Conservation (phyloP, 768 basidiomycete genomes). For the Naganishia onofrii region DNA sequence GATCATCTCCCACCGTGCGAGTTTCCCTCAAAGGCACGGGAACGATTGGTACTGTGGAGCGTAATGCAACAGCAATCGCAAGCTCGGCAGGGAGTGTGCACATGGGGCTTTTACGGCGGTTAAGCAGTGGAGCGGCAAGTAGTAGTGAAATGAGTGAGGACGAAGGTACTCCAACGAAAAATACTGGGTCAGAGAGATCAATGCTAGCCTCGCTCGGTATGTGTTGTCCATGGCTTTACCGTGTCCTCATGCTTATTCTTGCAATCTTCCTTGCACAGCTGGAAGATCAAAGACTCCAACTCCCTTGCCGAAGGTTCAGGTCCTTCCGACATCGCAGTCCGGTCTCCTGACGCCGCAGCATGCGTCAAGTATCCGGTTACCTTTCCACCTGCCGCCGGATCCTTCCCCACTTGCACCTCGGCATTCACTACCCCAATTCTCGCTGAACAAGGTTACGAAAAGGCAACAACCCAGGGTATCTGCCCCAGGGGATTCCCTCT, state of each 20-base stretch:
- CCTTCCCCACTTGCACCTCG: constrained; percentile 27
- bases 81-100: constrained; percentile 25
- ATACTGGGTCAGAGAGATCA: constrained; percentile 1
- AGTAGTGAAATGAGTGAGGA: constrained; percentile 44
- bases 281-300: constrained; percentile 26
- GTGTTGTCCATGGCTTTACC: not conserved
- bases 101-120: constrained; percentile 40
- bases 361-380: constrained; percentile 2
- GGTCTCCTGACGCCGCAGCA: constrained; percentile 15
- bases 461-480: constrained; percentile 36
- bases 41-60: constrained; percentile 6
- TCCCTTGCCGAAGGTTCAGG: constrained; percentile 21
- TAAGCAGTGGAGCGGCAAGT: constrained; percentile 35
- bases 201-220: constrained; percentile 15
- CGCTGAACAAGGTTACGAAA: constrained; percentile 28
- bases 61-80: constrained; percentile 18
- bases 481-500: constrained; percentile 51
- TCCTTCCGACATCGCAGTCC: not conserved
- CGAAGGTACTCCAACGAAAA: constrained; percentile 49
- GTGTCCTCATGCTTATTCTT: not conserved
- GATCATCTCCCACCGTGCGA: constrained; percentile 42
- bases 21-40: constrained; percentile 28
- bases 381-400: constrained; percentile 14
- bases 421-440: constrained; percentile 37
- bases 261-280: not conserved